Evolutionary conservation across 176 grass and related monocot genomes (phyloP).

Genomic region (Poa annua): DNA sequence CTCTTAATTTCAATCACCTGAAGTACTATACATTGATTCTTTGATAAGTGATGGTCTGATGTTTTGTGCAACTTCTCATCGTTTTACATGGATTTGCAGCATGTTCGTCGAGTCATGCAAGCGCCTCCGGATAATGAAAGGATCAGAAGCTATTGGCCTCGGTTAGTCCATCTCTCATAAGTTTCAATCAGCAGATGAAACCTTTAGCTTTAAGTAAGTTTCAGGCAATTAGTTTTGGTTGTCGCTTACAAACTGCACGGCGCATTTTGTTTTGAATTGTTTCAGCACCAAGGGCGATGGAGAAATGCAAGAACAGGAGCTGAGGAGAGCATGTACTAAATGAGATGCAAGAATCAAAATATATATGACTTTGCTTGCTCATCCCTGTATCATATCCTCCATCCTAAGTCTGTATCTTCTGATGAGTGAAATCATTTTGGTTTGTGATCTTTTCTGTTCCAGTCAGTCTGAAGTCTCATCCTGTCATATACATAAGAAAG

Average conservation of each 20-base stretch:
- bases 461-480: conserved; percentile 48
- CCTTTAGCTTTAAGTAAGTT: not conserved
- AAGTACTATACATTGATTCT: not conserved
- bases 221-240: not conserved
- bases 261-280: not conserved
- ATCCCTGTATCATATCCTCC: conserved; percentile 57
- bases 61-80: not conserved
- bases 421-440: conserved; percentile 59
- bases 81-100: conserved; percentile 50
- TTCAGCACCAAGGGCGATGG: conserved; percentile 92
- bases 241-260: not conserved
- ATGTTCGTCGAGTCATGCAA: conserved; percentile 99
- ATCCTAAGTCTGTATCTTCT: conserved; percentile 42
- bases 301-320: conserved; percentile 97
- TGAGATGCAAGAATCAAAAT: conserved; percentile 42
- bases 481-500: conserved; percentile 61
- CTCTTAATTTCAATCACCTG: not conserved
- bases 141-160: conserved; percentile 96
- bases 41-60: not conserved
- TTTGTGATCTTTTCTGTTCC: conserved; percentile 47
- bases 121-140: conserved; percentile 95
- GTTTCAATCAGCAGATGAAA: conserved; percentile 26
- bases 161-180: conserved; percentile 58
- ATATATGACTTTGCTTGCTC: conserved; percentile 53
- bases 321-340: conserved; percentile 47